Percentiles rank a stretch among this genome's conserved stretches.
Evolutionary conservation across 1,284 basidiomycete species (phyloP).

Genomic region (Sanghuangporus sanghuang): DNA sequence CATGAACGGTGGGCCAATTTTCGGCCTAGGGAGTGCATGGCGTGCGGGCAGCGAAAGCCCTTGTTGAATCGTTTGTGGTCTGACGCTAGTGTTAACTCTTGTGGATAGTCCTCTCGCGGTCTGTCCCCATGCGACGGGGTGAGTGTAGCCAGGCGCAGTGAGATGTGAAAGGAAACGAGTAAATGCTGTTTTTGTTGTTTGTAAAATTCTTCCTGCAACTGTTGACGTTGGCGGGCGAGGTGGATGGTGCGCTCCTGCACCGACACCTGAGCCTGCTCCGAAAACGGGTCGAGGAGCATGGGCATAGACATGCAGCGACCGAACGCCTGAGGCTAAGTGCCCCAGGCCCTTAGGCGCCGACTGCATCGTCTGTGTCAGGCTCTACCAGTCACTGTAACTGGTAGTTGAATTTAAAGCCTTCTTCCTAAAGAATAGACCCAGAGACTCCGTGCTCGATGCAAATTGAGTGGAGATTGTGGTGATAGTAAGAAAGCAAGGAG

Average conservation of each 20-base stretch:
- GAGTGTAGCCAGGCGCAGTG: conserved; percentile 48
- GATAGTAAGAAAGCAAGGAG: not conserved
- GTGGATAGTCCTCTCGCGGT: conserved; percentile 33
- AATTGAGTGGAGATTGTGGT: not conserved
- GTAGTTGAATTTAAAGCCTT: not conserved
- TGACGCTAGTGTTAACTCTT: conserved; percentile 23
- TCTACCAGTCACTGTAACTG: not conserved
- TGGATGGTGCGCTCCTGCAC: not conserved
- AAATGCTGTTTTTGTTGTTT: conserved; percentile 43
- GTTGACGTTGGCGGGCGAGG: not conserved
- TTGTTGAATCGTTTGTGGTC: conserved; percentile 30
- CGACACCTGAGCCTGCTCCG: not conserved
- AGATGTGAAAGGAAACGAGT: conserved; percentile 52
- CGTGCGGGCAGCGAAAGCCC: conserved; percentile 42
- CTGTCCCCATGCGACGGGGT: conserved; percentile 27
- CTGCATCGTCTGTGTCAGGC: conserved; percentile 6
- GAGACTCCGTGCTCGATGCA: too few relatives aligned
- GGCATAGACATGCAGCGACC: conserved; percentile 14
- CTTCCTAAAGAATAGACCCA: too few relatives aligned
- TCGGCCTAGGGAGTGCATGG: conserved; percentile 38
- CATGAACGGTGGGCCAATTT: conserved; percentile 35
- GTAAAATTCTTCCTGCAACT: conserved; percentile 1
- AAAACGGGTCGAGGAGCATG: not conserved
- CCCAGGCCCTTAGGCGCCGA: conserved; percentile 15
- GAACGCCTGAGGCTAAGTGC: conserved; percentile 11